Percentiles rank a stretch among this genome's conserved stretches.
phyloP scores from a whole-genome alignment of 306 rosid species.

The Casuarina equisetifolia region DNA sequence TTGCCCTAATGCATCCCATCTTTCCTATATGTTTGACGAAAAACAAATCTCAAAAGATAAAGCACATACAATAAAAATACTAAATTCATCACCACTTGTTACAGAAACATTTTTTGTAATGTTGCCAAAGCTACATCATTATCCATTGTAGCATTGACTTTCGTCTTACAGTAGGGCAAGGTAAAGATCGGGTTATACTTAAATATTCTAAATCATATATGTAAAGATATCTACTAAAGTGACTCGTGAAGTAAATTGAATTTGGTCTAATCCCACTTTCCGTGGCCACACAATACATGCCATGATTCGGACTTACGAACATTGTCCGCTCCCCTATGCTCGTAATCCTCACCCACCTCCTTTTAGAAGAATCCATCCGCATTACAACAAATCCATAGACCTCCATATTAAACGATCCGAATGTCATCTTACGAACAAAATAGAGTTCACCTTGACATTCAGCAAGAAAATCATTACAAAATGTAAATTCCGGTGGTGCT shows the following conservation, averaged over 20 bases:
- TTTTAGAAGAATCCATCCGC: neutral
- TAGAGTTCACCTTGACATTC: neutral
- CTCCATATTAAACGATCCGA: neutral
- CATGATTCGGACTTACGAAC: neutral
- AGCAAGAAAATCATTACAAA: too few species aligned
- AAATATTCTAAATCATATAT: neutral
- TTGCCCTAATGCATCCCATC: too few species aligned
- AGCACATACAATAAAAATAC: too few species aligned
- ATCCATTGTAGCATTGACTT: neutral
- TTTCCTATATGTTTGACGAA: too few species aligned
- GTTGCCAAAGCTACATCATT: neutral
- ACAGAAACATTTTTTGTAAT: conserved; percentile 8
- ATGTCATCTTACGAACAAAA: neutral
- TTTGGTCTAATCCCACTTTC: neutral
- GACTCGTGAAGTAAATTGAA: neutral
- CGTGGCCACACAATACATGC: neutral
- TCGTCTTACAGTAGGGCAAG: neutral
- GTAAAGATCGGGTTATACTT: neutral
- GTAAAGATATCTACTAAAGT: neutral
- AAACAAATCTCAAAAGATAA: too few species aligned
- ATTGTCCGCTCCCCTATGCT: neutral
- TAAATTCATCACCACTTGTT: too few species aligned
- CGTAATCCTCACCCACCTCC: neutral
- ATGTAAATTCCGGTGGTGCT: neutral
- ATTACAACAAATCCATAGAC: neutral